A percentile compares a stretch with the other conserved stretches of the same genome.
Conservation (phyloP, 225 moss, liverwort and hornwort genomes). For the Physcomitrium patens region DNA sequence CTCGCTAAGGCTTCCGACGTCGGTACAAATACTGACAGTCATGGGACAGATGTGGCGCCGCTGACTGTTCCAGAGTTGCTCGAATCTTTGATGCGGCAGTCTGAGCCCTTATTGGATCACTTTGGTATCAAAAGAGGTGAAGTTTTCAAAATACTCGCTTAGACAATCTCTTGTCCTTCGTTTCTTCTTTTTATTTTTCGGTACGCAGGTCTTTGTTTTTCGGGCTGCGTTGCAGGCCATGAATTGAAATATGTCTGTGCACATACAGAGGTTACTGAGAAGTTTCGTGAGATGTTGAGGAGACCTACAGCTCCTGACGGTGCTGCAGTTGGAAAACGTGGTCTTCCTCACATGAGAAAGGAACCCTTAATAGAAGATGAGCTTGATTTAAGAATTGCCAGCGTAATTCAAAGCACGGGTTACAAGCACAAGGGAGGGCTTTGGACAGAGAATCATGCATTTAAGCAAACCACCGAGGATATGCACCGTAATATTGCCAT, state of each 20-base stretch:
- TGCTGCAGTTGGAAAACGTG: slow-evolving; percentile 40
- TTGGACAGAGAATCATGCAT: slow-evolving; percentile 50
- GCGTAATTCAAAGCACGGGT: slow-evolving; percentile 86
- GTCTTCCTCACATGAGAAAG: slow-evolving; percentile 24
- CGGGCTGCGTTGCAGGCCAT: background rate
- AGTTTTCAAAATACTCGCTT: background rate
- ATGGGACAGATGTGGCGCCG: slow-evolving; percentile 64
- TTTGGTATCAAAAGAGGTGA: slow-evolving; percentile 83
- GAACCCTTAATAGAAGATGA: slow-evolving; percentile 44
- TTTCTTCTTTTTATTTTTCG: too few species aligned
- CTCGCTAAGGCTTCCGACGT: slow-evolving; percentile 37
- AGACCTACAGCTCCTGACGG: slow-evolving; percentile 38
- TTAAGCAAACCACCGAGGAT: slow-evolving; percentile 40
- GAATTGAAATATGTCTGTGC: slow-evolving; percentile 17
- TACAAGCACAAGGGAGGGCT: slow-evolving; percentile 77
- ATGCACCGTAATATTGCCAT: slow-evolving; percentile 75
- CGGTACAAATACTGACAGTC: slow-evolving; percentile 32
- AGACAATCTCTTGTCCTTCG: background rate
- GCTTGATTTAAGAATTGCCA: slow-evolving; percentile 87
- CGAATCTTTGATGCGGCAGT: slow-evolving; percentile 79
- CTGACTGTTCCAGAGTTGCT: slow-evolving; percentile 79
- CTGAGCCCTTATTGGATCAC: slow-evolving; percentile 82
- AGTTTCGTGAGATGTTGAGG: slow-evolving; percentile 76
- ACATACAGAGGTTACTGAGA: slow-evolving; percentile 70
- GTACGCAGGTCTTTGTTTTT: background rate